phyloP scores from a whole-genome alignment of 805 yeast genomes.

The Wilhelminamyces savonicus region DNA sequence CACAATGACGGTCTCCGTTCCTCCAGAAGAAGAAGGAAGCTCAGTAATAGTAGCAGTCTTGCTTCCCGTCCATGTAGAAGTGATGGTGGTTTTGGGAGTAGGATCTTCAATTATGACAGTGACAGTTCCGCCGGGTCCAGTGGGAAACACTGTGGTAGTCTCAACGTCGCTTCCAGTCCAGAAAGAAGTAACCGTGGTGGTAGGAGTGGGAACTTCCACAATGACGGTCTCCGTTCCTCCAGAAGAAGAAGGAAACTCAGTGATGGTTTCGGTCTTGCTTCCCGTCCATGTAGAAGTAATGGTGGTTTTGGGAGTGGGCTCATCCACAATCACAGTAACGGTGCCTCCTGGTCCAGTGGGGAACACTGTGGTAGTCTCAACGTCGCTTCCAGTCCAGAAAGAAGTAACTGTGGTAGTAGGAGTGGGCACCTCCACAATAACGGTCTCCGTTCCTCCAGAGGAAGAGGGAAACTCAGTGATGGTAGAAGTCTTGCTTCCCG shows the following conservation, averaged over 20 bases:
- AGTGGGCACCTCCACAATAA: conserved; percentile 9
- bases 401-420: conserved; percentile 1
- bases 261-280: conserved; percentile 1
- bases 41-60: too few species aligned
- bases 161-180: conserved; percentile 2
- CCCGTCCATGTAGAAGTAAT: conserved; percentile 2
- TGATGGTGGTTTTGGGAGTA: background rate
- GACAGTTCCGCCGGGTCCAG: conserved; percentile 2
- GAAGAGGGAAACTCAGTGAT: conserved; percentile 8
- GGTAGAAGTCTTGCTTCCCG: conserved; percentile 5
- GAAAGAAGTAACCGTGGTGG: too few species aligned
- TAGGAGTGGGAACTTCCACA: background rate
- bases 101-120: conserved; percentile 6
- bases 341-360: conserved; percentile 2
- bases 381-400: conserved; percentile 5
- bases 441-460: conserved; percentile 4
- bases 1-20: background rate
- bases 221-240: background rate
- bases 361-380: conserved; percentile 3
- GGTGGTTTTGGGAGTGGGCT: conserved; percentile 3
- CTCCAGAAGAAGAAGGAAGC: background rate
- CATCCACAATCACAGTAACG: conserved; percentile 3
- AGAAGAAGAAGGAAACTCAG: background rate
- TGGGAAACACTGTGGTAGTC: conserved; percentile 1
- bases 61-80: too few species aligned